Evolutionary conservation across 2,329 filamentous ascomycete genomes (phyloP).

Genomic region (Pseudocercospora fuligena): DNA sequence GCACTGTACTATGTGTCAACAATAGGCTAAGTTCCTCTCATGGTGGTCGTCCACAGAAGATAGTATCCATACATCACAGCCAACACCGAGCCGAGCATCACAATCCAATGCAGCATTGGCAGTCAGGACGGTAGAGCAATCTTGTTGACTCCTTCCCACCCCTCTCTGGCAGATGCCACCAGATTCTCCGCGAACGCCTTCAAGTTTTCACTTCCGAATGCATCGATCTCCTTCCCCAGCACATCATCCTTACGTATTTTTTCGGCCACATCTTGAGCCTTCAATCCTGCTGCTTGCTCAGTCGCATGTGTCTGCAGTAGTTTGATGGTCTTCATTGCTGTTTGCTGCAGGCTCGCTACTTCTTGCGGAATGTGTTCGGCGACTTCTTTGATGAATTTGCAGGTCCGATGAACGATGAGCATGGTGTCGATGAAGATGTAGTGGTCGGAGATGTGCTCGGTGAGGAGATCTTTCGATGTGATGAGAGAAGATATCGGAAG

Average conservation of each 20-base stretch:
- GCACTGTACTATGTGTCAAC: too few relatives aligned
- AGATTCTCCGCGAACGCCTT: constrained; percentile 30
- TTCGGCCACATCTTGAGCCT: constrained; percentile 19
- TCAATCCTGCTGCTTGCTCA: constrained; percentile 26
- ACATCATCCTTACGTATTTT: constrained; percentile 18
- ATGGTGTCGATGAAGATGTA: constrained; percentile 37
- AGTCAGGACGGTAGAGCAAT: constrained; percentile 18
- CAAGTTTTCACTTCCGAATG: constrained; percentile 25
- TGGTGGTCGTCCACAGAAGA: background rate
- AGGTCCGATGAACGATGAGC: constrained; percentile 30
- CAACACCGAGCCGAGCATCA: background rate
- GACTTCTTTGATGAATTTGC: constrained; percentile 24
- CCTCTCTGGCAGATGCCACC: constrained; percentile 32
- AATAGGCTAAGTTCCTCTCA: background rate
- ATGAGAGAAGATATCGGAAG: constrained; percentile 25
- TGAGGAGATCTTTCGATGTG: constrained; percentile 15
- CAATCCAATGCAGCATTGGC: background rate
- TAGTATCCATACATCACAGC: background rate
- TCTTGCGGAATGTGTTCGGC: constrained; percentile 15
- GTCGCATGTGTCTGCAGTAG: constrained; percentile 33
- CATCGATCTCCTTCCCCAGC: constrained; percentile 20
- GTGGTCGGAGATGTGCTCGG: constrained; percentile 28
- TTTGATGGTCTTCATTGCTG: constrained; percentile 26
- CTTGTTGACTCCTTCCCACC: constrained; percentile 38
- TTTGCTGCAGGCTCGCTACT: constrained; percentile 28